Percentiles rank a stretch among this genome's conserved stretches.
Conservation (phyloP, 1,139 yeast species). For the Yamadazyma oceani region DNA sequence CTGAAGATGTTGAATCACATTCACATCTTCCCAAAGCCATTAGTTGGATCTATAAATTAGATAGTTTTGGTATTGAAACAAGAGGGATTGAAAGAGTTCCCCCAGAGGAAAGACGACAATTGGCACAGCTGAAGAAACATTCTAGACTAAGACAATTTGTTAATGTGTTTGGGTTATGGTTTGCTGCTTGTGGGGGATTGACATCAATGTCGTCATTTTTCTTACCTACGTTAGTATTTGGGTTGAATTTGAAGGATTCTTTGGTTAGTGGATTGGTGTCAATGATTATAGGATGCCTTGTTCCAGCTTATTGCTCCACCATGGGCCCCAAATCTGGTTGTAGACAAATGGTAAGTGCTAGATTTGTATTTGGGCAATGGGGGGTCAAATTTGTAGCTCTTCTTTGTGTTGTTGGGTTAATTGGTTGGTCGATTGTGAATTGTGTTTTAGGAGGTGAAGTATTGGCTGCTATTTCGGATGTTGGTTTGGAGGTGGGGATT, state of each 20-base stretch:
- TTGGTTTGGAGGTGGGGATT: slow-evolving; percentile 31
- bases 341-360: slow-evolving; percentile 42
- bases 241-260: slow-evolving; percentile 28
- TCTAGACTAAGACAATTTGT: slow-evolving; percentile 49
- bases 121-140: slow-evolving; percentile 16
- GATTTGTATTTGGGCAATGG: slow-evolving; percentile 42
- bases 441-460: slow-evolving; percentile 41
- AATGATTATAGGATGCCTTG: slow-evolving; percentile 35
- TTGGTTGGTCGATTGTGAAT: slow-evolving; percentile 45
- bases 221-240: slow-evolving; percentile 31
- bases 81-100: slow-evolving; percentile 79
- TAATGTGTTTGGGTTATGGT: slow-evolving; percentile 59
- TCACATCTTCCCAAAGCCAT: neutral
- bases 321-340: slow-evolving; percentile 45
- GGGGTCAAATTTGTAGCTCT: slow-evolving; percentile 36
- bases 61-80: slow-evolving; percentile 62
- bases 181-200: slow-evolving; percentile 41
- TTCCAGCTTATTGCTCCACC: slow-evolving; percentile 40
- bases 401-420: slow-evolving; percentile 35
- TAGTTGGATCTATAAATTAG: slow-evolving; percentile 25
- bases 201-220: slow-evolving; percentile 43
- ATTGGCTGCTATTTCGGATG: slow-evolving; percentile 26
- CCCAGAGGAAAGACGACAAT: slow-evolving; percentile 60
- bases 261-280: slow-evolving; percentile 33
- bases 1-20: neutral